phyloP scores from a whole-genome alignment of 73 alveolate genomes.

The Paramecium primaurelia region DNA sequence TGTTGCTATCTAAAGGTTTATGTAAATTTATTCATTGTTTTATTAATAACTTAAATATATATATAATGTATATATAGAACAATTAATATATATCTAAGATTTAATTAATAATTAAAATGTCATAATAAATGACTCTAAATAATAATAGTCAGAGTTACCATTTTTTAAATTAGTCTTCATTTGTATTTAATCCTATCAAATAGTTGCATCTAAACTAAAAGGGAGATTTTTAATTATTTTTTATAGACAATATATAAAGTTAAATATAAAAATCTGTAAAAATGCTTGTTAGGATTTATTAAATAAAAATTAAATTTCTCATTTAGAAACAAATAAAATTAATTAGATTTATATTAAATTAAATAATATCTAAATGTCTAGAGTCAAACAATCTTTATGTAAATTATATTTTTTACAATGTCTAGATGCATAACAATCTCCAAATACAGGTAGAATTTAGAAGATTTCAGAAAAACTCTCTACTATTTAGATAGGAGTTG shows the following conservation, averaged over 20 bases:
- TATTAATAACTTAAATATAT: background rate
- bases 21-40: constrained; percentile 17
- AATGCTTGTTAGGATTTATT: background rate
- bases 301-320: background rate
- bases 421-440: background rate
- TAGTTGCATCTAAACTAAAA: background rate
- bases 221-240: too few species aligned
- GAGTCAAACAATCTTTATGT: background rate
- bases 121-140: background rate
- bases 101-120: background rate
- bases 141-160: background rate
- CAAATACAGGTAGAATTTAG: constrained; percentile 26
- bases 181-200: too few species aligned
- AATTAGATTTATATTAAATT: background rate
- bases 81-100: background rate
- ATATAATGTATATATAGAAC: background rate
- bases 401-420: background rate
- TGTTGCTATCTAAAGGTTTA: background rate
- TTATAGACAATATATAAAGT: too few species aligned
- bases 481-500: constrained; percentile 26
- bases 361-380: background rate
- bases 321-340: background rate
- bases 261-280: background rate
- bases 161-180: background rate
- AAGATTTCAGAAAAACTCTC: constrained; percentile 52